Evolutionary conservation across 106 monocot genomes (phyloP), one percentile per base, ranked within the genome.

Genomic region (Dactylorhiza incarnata): DNA sequence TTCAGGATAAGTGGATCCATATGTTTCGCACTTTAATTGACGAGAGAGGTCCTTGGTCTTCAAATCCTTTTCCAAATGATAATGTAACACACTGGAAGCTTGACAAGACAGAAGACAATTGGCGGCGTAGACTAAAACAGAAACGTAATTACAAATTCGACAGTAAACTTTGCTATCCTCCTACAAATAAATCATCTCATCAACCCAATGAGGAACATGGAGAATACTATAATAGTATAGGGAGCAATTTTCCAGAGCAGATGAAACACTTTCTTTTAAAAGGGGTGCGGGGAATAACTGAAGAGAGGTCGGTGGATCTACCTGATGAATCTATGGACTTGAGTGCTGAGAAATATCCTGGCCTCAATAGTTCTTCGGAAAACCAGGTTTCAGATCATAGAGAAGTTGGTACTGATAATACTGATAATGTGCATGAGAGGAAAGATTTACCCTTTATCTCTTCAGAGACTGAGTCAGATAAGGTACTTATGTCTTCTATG

Each of bases 41-140:
- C 83, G 99, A 99, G 73, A 86, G 99, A 73, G 94, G 94, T 25
- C 99, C 99, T 74, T 99, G 99, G 99, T 94, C 94, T 70, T 81
- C 99, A 79, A 86, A 81, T 76, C 83, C 87, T 47, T 89, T 99
- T 82, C 94, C 99, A 79, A 99, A 86, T 62, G 76, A 77, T 68
- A 85, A 71, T 22, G 68, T 71, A 20, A 85, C 85, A 51, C 89
- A 85, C 47, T 99, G 99, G 99, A 94, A 94, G 85, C 99, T 88
- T 81, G 99, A 99, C 78, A 99, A 91, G 65, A 99, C 94, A 16
- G 99, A 99, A 77, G 99, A 89, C 74, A 83, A 23, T 46, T 92
- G 87, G 89, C 81, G 94, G 22, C 85, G 99, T 25, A 87, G 99
- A 68, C 86, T 72, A 76, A 99, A 99, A 77, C 78, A 94, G 58